Conservation (phyloP, 2,329 filamentous ascomycete genomes). For the Harringtonia lauricola region DNA sequence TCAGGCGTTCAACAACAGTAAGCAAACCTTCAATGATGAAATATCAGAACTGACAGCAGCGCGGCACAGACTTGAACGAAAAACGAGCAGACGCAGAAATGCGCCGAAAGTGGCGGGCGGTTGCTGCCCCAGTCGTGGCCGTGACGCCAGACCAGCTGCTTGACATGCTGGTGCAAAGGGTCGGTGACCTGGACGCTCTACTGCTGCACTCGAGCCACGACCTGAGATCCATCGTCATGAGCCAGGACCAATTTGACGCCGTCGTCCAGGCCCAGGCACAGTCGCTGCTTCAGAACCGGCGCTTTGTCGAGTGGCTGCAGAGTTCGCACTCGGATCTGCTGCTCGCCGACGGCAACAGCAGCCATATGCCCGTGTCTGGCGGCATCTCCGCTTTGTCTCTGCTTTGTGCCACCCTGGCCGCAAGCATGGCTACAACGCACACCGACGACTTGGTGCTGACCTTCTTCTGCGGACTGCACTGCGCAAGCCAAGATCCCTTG, state of each 20-base stretch:
- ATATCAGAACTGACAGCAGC: background rate
- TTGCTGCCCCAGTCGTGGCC: too few species aligned
- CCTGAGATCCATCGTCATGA: background rate
- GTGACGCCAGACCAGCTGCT: background rate
- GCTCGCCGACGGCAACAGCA: constrained; percentile 7
- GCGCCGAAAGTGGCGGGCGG: too few species aligned
- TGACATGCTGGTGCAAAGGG: background rate
- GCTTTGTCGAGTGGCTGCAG: constrained; percentile 1
- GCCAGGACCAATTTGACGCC: background rate
- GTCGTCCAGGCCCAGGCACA: constrained; percentile 4
- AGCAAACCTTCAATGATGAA: background rate
- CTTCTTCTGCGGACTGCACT: constrained; percentile 7
- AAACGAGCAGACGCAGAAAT: too few species aligned
- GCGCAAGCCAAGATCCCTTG: background rate
- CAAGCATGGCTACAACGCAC: background rate
- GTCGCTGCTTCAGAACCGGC: background rate
- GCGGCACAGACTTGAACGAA: background rate
- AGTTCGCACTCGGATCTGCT: background rate
- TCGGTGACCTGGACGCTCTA: background rate
- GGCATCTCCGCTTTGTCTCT: constrained; percentile 4
- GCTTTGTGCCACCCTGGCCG: constrained; percentile 2
- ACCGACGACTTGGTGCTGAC: constrained; percentile 1
- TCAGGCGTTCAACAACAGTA: background rate
- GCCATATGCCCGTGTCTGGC: background rate
- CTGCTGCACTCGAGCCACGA: background rate